Base-by-base conservation (phyloP, 176 grass and related monocot species). In the Aegilops speltoides region DNA sequence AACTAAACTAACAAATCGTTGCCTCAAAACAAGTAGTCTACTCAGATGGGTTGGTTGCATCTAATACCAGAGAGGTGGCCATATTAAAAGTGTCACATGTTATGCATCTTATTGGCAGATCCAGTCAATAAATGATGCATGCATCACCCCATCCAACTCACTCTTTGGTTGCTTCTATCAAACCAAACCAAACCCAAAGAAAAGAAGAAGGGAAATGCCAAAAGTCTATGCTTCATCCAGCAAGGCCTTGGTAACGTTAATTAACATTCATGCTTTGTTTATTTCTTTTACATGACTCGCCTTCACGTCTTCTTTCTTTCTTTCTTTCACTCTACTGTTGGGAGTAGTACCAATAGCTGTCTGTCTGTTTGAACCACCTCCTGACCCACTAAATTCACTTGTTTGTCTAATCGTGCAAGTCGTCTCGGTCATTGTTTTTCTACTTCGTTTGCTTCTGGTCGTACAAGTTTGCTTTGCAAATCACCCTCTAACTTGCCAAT, bases 271-370 rank as follows among this genome's bases (percentile, higher is more conserved):
- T 31, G 25, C 50, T 25, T 43, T 12, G 41, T 43, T 43, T 52
- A 25, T 76, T 50, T 75, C 29, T 75, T 75, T 75, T 48, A 52
- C 43, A 76, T 52, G 73, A 76, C 73, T 76, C 52, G 76, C 57
- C 78, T 28, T 28, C 78, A 43, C 34, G 59, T 79, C 78, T 79
- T 79, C n/a, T 26, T 50, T 63, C 32, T 25, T 54, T 9, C 54
- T 59, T 59, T 59, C 54, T 54, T 52, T 52, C 48, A 6, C 50
- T 59, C 2, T 3, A 31, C 31, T 31, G 31, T 31, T 31, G 31
- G 31, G 31, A 31, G 31, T 31, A 48, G 1, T 22, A 22, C 19
- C 7, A 59, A 22, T 59, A 22, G 54, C 1, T 22, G 19, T 20
- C 2, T 22, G 19, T 20, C 54, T 3, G 7, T 2, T 2, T 3